phyloP scores from a whole-genome alignment of 768 basidiomycete genomes.

The Boletus tomentosulus region DNA sequence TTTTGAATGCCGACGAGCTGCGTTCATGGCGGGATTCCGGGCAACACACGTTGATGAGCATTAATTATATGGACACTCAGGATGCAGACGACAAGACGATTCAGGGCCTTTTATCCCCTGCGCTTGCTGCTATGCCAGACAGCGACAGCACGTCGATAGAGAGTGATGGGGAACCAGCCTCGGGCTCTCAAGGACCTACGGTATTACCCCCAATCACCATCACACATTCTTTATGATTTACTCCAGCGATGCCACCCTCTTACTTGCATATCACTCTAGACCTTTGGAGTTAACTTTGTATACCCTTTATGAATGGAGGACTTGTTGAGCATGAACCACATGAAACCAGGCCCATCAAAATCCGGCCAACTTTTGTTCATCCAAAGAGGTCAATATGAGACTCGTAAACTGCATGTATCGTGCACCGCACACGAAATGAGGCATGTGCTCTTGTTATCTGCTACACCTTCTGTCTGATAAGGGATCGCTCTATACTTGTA shows the following conservation, averaged over 20 bases:
- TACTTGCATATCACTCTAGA: slow-evolving; percentile 23
- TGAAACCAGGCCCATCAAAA: no score
- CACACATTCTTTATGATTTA: slow-evolving; percentile 34
- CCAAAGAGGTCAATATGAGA: no score
- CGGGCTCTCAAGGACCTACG: slow-evolving; percentile 10
- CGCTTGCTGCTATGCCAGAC: slow-evolving; percentile 18
- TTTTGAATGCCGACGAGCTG: slow-evolving; percentile 70
- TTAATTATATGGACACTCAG: slow-evolving; percentile 15
- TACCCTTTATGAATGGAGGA: slow-evolving; percentile 20
- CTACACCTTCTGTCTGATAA: no score
- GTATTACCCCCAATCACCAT: slow-evolving; percentile 42
- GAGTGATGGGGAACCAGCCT: slow-evolving; percentile 28
- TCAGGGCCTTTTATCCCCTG: slow-evolving; percentile 11
- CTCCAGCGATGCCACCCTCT: slow-evolving; percentile 5
- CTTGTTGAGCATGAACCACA: no score
- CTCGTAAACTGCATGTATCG: no score
- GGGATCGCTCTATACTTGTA: no score
- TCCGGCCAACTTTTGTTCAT: no score
- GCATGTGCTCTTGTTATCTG: no score
- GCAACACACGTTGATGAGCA: slow-evolving; percentile 6
- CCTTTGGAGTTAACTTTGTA: slow-evolving; percentile 15
- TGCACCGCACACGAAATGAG: no score
- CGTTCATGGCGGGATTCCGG: slow-evolving; percentile 50
- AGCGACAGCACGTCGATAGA: slow-evolving; percentile 14
- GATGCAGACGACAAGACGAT: slow-evolving; percentile 32